Evolutionary conservation across 2,329 filamentous ascomycete species (phyloP).

Genomic region (Fusarium siculi): DNA sequence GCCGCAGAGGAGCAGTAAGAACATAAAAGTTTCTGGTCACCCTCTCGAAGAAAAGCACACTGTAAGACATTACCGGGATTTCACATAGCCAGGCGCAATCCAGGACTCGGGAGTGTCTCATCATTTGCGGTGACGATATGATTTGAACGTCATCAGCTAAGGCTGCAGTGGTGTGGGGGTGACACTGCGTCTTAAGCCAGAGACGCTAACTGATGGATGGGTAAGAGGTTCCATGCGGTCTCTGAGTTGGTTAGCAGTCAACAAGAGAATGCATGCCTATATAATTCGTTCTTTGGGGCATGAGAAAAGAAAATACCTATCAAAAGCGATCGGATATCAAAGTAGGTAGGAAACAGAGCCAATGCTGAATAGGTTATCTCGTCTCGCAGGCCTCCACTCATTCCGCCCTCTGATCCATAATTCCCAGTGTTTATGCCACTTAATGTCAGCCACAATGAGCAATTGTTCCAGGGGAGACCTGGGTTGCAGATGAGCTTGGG

Average conservation of each 20-base stretch:
- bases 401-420: neutral
- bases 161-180: constrained; percentile 17
- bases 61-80: neutral
- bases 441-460: neutral
- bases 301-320: neutral
- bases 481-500: neutral
- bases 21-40: neutral
- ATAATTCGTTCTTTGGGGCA: neutral
- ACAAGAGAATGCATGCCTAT: neutral
- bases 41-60: neutral
- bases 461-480: constrained; percentile 3
- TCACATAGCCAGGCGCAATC: neutral
- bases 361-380: neutral
- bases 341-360: neutral
- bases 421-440: neutral
- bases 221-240: neutral
- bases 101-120: neutral
- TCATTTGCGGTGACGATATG: neutral
- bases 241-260: neutral
- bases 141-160: constrained; percentile 24
- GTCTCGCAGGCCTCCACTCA: neutral
- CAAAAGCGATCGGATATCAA: neutral
- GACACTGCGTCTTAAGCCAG: constrained; percentile 17
- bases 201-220: constrained; percentile 12
- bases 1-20: neutral